Base-by-base conservation (phyloP, 768 basidiomycete species). In the Punctularia strigosozonata region DNA sequence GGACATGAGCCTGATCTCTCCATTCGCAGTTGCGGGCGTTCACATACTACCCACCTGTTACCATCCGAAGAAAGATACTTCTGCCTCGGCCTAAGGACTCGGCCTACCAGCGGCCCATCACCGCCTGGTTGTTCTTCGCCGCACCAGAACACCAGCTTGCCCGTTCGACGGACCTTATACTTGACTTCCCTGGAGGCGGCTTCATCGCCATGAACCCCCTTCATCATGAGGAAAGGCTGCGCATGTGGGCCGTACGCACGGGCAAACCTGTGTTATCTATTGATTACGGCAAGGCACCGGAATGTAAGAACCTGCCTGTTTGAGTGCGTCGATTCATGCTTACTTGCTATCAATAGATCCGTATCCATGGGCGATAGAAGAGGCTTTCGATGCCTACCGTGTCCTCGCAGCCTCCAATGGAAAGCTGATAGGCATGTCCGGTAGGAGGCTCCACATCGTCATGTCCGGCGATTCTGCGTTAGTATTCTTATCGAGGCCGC, bases 391-490 rank as follows among this genome's bases (percentile, higher is more conserved):
- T 61, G 71, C 75, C 4, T 99, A 95, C 57, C 71, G 75, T 22
- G 64, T 86, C 6, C 63, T 99, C 17, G 73, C 81, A 15, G 82
- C 87, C 55, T 82, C 86, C 13, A 78, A 66, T 43, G 95, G 92
- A 6, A 60, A 67, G 36, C 63, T 77, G 17, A 75, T 99, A 39
- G 94, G 94, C 4, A 89, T 98, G 77, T 80, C 80, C 13, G 88
- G 87, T n/a, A 71, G 68, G 46, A 68, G 72, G 48, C 61, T 97
- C 15, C 80, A 79, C 46, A 65, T 91, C 21, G 73, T 97, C 41
- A 51, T 95, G 36, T 75, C 80, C 4, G 92, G 94, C 2, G 95
- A 99, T 61, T 98, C 94, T n/a, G 95, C 95, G 92, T 95, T 57
- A 64, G 91, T 71, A 7, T 15, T 32, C 20, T n/a, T n/a, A n/a